Evolutionary conservation across 352 stramenopile species (phyloP), one percentile per base, ranked within the genome.

Genomic region (Pseudoperonospora humuli): DNA sequence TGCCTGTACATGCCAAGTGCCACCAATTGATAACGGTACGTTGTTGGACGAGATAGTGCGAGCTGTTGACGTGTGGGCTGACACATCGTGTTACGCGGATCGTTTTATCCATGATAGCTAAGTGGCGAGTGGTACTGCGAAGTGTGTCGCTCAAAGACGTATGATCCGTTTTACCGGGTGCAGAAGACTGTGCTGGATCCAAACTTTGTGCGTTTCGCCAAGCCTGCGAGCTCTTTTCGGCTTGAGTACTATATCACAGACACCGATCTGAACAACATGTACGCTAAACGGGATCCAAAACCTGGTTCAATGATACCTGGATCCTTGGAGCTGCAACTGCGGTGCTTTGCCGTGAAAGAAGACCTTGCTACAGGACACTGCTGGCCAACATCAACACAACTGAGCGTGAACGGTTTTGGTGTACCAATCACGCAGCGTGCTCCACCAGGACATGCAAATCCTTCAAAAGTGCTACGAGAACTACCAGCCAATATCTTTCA

Each of bases 381-480:
- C 39, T 92, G 80, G 80, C 80, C 80, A 6, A 39, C 71, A 19
- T 84, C 65, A 0, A 82, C 67, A 10, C 64, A 83, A n/a, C 44
- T 92, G 13, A 65, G 50, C 9, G 70, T 84, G 18, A 92, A 92
- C 37, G 72, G 73, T 3, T 87, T 88, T 38, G 60, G 57, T n/a
- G 62, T 84, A 14, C 71, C 67, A 11, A 64, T 86, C 36, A 77
- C 65, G 11, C 74, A 86, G 33, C 80, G 80, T 18, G 73, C 80
- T 11, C 73, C 76, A 0, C 80, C 80, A 1, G 77, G 80, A 8
- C 78, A 88, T 18, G 67, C 73, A 5, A 89, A 92, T 28, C 71
- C 76, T 5, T 89, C 76, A 13, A 92, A 92, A 54, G 80, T 92
- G 3, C 47, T 92, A 4, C 66, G 80, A 20, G 80, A 92, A 24